Base-by-base conservation (phyloP, 2,329 filamentous ascomycete genomes). In the Colletotrichum sp. region DNA sequence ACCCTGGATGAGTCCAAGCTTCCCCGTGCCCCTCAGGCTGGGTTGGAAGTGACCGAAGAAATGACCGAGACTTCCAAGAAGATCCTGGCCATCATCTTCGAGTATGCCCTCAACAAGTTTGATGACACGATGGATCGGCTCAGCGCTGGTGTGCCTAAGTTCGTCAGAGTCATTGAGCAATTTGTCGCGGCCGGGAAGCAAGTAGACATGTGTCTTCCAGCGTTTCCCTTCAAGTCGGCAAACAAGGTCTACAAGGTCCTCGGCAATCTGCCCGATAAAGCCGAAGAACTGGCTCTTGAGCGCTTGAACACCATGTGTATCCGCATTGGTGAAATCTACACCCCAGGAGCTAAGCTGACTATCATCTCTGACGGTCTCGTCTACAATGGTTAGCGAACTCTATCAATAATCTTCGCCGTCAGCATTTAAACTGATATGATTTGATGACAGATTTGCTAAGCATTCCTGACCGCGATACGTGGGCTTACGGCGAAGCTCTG, bases 391-490 rank as follows among this genome's bases (percentile, higher is more conserved):
- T 3, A 28, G 28, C 1, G 28, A 28, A 28, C 28, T 28, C 28
- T 8, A 0, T 8, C 28, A 8, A 28, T 12, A 12, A 49, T 49
- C 8, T 39, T 7, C 15, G 34, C 5, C 1, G 16, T 39, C 16
- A 0, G 4, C 36, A 5, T 5, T 44, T 5, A 10, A 49, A 49
- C 39, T 49, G 1, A 49, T 6, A 0, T 21, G n/a, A 0, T 49
- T 1, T 49, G 44, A 21, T 49, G 44, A 1, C 6, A 52, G 44
- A 52, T 52, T 52, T 52, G 44, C 12, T 52, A 0, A 52, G 44
- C n/a, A 52, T 52, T 8, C 44, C 44, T 0, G 44, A 52, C 0
- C 44, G n/a, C 44, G 44, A 52, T 1, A 52, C 44, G 0, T 52
- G 44, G 44, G 44, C 44, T 52, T 52, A 52, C 44, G 44, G 44